phyloP scores from a whole-genome alignment of 177 flowering plant species.

The Telopea speciosissima region DNA sequence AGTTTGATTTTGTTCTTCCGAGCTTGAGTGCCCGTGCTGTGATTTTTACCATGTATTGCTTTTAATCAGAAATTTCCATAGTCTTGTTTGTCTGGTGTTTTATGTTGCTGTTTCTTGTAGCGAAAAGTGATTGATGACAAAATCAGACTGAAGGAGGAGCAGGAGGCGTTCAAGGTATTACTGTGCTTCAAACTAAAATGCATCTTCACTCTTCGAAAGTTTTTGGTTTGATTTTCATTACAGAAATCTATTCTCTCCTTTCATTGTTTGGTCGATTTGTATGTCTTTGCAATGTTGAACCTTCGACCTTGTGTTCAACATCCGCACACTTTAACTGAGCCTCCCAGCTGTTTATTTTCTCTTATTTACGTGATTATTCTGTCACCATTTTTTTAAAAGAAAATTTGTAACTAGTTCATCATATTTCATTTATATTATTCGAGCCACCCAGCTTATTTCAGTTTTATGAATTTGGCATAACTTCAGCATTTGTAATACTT shows the following conservation, averaged over 20 bases:
- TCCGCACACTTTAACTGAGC: not conserved
- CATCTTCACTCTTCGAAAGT: not conserved
- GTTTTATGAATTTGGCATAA: not conserved
- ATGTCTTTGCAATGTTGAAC: not conserved
- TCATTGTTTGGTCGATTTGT: not conserved
- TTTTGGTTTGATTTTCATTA: not conserved
- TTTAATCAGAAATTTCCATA: not conserved
- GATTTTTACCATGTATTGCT: not conserved
- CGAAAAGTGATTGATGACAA: slow-evolving; percentile 79
- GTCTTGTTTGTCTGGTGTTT: not conserved
- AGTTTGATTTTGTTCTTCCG: not conserved
- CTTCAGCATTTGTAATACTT: not conserved
- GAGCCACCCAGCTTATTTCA: no score
- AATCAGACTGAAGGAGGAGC: slow-evolving; percentile 69
- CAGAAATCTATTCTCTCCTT: not conserved
- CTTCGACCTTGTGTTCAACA: not conserved
- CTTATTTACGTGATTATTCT: not conserved
- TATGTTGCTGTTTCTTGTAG: slow-evolving; percentile 29
- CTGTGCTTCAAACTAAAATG: not conserved
- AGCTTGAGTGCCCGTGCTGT: not conserved
- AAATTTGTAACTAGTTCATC: not conserved
- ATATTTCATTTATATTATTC: no score
- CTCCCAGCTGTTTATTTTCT: not conserved
- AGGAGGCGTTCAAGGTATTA: slow-evolving; percentile 64
- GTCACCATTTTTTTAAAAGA: not conserved